Percentiles rank a stretch among this genome's conserved stretches.
phyloP scores from a whole-genome alignment of 495 filamentous ascomycete genomes.

The Aspergillus sparsus region DNA sequence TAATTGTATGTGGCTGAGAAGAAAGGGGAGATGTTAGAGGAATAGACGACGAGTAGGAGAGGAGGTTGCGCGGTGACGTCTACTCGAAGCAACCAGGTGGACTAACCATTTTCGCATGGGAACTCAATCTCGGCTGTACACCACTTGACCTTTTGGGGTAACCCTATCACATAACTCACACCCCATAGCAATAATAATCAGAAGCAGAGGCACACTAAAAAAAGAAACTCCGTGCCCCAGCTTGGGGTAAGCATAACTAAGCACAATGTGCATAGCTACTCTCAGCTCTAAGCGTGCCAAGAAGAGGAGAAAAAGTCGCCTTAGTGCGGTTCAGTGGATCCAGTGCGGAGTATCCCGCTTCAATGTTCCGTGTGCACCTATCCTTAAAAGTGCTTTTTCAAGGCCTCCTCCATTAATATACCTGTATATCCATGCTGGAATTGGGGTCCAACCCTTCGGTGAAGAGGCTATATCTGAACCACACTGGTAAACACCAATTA shows the following conservation, averaged over 20 bases:
- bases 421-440: too few species aligned
- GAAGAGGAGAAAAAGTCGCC: constrained; percentile 20
- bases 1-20: constrained; percentile 7
- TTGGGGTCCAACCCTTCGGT: too few species aligned
- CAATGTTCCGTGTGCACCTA: constrained; percentile 7
- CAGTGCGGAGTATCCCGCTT: constrained; percentile 21
- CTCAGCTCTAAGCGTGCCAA: constrained; percentile 29
- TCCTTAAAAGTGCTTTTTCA: not conserved
- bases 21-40: constrained; percentile 12
- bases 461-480: too few species aligned
- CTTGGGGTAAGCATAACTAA: constrained; percentile 21
- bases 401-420: not conserved
- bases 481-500: not conserved
- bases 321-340: constrained; percentile 23
- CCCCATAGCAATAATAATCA: not conserved
- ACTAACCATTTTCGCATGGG: constrained; percentile 31
- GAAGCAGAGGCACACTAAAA: constrained; percentile 11
- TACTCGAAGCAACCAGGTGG: constrained; percentile 33
- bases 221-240: constrained; percentile 18
- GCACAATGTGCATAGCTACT: constrained; percentile 27
- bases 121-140: constrained; percentile 27
- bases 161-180: too few species aligned
- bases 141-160: constrained; percentile 6
- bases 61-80: constrained; percentile 49
- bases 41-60: constrained; percentile 16